Evolutionary conservation across 2,329 filamentous ascomycete genomes (phyloP), one percentile per base, ranked within the genome.

Genomic region (Cladosporium sp.): DNA sequence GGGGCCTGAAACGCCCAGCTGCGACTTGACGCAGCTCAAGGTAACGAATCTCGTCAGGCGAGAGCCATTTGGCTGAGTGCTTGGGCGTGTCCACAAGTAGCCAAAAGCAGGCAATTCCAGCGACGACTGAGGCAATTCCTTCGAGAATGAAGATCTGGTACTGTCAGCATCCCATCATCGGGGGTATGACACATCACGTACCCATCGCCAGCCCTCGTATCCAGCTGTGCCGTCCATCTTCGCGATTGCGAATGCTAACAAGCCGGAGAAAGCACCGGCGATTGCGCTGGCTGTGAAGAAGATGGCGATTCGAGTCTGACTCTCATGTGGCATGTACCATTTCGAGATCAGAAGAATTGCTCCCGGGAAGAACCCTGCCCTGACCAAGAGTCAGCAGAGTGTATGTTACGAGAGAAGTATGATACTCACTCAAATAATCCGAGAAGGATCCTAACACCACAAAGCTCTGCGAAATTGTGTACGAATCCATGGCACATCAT

Each of bases 71-170:
- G 3, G 85, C 83, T 1, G 72, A 77, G 5, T 70, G 71, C 1
- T 84, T 83, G 62, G 83, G 86, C 65, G 86, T 83, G 57, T 82
- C 72, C 66, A 87, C 82, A 45, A 76, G 72, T 68, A 77, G 8
- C 58, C 53, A 82, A 55, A 60, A 64, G 17, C 60, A 58, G 32
- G 60, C 61, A 64, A 77, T 79, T 37, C 77, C 78, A 39, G 67
- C 64, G 36, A 78, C 60, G 40, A 79, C 72, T 0, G 62, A 63
- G n/a, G 61, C 54, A 3, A 66, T 59, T 34, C 61, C 63, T 60
- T 68, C 61, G 7, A 65, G 55, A 39, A 61, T 57, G 51, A 60
- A 62, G 9, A 57, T 57, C 54, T 58, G 20, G 12, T 2, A 6
- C 2, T 15, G 9, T 45, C 47, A 53, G 28, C 13, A 25, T 10